Percentiles rank a stretch among this genome's conserved stretches.
These are phyloP conservation scores for Aspergillus sergii DNA, from an alignment of 2,329 filamentous ascomycete species.

Conservation along the genomic window DNA sequence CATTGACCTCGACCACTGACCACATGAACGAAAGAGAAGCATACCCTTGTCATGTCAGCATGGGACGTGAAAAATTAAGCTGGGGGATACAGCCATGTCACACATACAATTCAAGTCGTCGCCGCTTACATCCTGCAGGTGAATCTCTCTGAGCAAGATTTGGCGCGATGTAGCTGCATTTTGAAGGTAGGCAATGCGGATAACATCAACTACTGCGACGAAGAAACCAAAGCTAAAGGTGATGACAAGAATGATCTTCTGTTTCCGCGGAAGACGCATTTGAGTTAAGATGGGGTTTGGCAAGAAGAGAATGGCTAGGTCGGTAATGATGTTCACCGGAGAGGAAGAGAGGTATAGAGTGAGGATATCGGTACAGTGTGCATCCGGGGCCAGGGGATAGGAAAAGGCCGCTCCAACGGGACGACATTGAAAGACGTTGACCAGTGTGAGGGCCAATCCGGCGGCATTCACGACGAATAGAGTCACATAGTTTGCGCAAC, in stretches of 20 bases:
- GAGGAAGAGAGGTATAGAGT: constrained; percentile 72
- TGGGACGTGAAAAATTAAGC: too few relatives aligned
- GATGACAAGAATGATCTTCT: constrained; percentile 83
- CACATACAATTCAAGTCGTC: constrained; percentile 57
- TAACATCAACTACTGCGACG: constrained; percentile 82
- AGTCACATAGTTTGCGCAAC: constrained; percentile 78
- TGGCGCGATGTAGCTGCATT: constrained; percentile 58
- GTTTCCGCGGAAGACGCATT: constrained; percentile 80
- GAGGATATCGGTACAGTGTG: constrained; percentile 63
- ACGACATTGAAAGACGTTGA: constrained; percentile 84
- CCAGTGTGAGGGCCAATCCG: constrained; percentile 76
- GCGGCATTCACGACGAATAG: constrained; percentile 77
- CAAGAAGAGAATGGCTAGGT: constrained; percentile 81
- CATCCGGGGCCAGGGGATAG: constrained; percentile 46
- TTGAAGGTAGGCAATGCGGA: constrained; percentile 88
- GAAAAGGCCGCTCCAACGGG: constrained; percentile 73
- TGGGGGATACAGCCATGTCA: neutral
- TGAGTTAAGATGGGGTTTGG: constrained; percentile 86
- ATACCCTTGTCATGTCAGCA: constrained; percentile 62
- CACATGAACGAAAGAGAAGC: constrained; percentile 88
- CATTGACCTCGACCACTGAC: constrained; percentile 88
- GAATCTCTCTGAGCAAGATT: constrained; percentile 28
- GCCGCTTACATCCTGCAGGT: constrained; percentile 41
- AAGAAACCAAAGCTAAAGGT: constrained; percentile 89
- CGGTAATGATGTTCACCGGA: constrained; percentile 89